Evolutionary conservation across 352 stramenopile genomes (phyloP).

Genomic region (Phytophthora cactorum): DNA sequence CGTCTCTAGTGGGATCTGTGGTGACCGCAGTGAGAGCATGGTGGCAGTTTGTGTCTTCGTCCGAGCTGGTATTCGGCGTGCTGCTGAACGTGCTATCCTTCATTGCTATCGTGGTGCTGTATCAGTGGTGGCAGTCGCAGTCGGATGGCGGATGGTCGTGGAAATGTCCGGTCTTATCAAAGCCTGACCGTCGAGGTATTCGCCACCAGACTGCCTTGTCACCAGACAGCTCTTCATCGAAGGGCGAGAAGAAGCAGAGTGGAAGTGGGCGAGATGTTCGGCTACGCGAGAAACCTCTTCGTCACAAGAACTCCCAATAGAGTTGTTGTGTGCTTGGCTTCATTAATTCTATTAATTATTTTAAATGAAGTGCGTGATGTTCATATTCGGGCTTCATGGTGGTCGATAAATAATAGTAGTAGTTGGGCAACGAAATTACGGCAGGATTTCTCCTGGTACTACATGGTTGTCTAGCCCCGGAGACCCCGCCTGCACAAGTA

Average conservation of each 20-base stretch:
- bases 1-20: slow-evolving; percentile 40
- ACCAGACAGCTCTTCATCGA: background rate
- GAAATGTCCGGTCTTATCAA: slow-evolving; percentile 9
- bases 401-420: background rate
- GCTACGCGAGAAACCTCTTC: slow-evolving; percentile 8
- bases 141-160: slow-evolving; percentile 14
- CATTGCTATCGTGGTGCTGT: slow-evolving; percentile 65
- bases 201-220: slow-evolving; percentile 1
- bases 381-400: background rate
- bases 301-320: background rate
- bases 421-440: background rate
- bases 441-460: background rate
- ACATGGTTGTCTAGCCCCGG: background rate
- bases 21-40: slow-evolving; percentile 44
- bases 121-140: slow-evolving; percentile 59
- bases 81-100: slow-evolving; percentile 80
- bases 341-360: no score
- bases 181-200: background rate
- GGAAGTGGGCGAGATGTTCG: slow-evolving; percentile 6
- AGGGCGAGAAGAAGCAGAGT: slow-evolving; percentile 10
- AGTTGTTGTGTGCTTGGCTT: no score
- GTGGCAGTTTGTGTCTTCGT: slow-evolving; percentile 63
- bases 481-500: background rate
- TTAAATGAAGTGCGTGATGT: no score
- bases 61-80: slow-evolving; percentile 68